These are phyloP conservation scores for Sedum album DNA, from an alignment of 164 flowering plant genomes.

Conservation along the genomic window DNA sequence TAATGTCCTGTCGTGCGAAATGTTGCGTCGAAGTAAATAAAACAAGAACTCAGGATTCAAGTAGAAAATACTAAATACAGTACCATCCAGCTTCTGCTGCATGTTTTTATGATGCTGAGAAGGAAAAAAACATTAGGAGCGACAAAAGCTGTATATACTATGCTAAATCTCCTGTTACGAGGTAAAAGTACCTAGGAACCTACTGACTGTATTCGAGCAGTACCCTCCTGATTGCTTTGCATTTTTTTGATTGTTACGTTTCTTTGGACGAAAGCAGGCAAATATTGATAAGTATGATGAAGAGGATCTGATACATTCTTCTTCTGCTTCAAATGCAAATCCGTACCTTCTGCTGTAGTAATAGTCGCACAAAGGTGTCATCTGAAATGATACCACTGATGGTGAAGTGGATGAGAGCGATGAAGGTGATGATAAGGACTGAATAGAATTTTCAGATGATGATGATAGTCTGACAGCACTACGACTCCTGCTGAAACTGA, in stretches of 20 bases:
- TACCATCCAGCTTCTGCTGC: slow-evolving; percentile 1
- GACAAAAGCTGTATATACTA: neutral
- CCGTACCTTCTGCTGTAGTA: slow-evolving; percentile 4
- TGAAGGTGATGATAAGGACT: slow-evolving; percentile 14
- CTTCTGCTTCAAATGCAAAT: neutral
- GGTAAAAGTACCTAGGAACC: neutral
- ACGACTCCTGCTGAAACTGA: slow-evolving; percentile 6
- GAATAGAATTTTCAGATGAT: neutral
- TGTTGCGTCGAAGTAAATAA: neutral
- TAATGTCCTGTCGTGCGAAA: neutral
- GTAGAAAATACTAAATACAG: neutral
- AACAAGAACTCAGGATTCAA: neutral
- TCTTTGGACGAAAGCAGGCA: neutral
- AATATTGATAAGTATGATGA: neutral
- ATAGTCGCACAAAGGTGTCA: slow-evolving; percentile 6
- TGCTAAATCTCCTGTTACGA: neutral
- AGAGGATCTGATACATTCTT: neutral
- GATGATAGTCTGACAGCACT: neutral
- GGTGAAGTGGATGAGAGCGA: slow-evolving; percentile 6
- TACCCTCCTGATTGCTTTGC: neutral
- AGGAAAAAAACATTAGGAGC: neutral
- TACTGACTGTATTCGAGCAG: neutral
- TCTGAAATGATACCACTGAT: slow-evolving; percentile 14
- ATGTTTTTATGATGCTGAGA: neutral
- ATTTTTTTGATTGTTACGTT: neutral